A percentile compares a stretch with the other conserved stretches of the same genome.
Conservation (phyloP, 192 early-diverging fungal genomes). For the Backusella mclennaniae region DNA sequence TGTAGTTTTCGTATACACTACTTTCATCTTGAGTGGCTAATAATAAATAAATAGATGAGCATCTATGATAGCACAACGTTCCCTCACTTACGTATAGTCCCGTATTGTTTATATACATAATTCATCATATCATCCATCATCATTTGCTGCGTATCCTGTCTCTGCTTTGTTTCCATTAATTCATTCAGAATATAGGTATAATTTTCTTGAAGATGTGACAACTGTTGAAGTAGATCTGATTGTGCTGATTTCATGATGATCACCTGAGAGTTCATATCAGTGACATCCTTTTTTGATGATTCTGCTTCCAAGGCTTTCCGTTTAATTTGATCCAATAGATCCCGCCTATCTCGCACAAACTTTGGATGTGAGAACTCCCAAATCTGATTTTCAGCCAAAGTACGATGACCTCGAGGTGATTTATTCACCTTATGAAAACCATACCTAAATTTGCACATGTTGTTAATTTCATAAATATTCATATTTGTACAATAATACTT, state of each 20-base stretch:
- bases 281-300: constrained; percentile 65
- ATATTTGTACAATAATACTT: constrained; percentile 25
- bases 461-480: not conserved
- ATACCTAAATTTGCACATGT: constrained; percentile 42
- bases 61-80: not conserved
- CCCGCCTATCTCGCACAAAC: constrained; percentile 69
- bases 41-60: not conserved
- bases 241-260: constrained; percentile 76
- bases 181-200: constrained; percentile 69
- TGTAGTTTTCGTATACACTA: not conserved
- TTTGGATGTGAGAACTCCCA: constrained; percentile 90
- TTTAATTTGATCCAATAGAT: constrained; percentile 87
- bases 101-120: constrained; percentile 48
- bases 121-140: constrained; percentile 66
- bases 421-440: constrained; percentile 94
- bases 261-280: constrained; percentile 73
- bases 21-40: not conserved
- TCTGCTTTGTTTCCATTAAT: constrained; percentile 67
- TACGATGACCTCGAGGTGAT: constrained; percentile 80
- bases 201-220: constrained; percentile 70
- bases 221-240: constrained; percentile 68
- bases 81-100: constrained; percentile 17
- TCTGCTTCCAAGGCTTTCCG: constrained; percentile 88
- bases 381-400: constrained; percentile 85
- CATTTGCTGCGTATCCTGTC: constrained; percentile 63